A percentile compares a stretch with the other conserved stretches of the same genome.
These are phyloP conservation scores for Pinus albicaulis DNA, from an alignment of 75 land plant species.

Conservation along the genomic window DNA sequence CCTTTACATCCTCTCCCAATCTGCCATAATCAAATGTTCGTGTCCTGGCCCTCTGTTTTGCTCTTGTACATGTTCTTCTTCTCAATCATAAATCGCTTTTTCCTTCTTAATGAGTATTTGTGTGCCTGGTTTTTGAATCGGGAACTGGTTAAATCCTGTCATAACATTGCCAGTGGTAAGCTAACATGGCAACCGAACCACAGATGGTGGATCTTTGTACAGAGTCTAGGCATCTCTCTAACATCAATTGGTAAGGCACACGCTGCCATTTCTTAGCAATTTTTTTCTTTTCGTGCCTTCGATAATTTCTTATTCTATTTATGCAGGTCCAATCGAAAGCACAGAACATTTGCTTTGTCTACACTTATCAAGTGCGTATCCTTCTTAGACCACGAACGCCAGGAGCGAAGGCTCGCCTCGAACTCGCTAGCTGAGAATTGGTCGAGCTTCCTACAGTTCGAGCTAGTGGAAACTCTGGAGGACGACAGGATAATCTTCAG, in stretches of 20 bases:
- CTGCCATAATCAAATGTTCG: too few relatives aligned
- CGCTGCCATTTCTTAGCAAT: neutral
- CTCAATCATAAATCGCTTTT: too few relatives aligned
- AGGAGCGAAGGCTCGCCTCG: constrained; percentile 23
- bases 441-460: constrained; percentile 60
- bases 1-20: too few relatives aligned
- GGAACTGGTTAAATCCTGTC: too few relatives aligned
- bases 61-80: too few relatives aligned
- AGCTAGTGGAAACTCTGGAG: constrained; percentile 38
- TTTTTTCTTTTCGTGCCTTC: neutral
- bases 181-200: constrained; percentile 9
- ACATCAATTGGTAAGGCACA: constrained; percentile 20
- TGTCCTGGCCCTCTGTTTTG: too few relatives aligned
- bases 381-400: constrained; percentile 57
- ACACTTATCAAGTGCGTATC: constrained; percentile 63
- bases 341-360: constrained; percentile 52
- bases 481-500: constrained; percentile 47
- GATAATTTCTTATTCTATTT: neutral
- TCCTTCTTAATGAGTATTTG: too few relatives aligned
- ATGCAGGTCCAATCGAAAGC: constrained; percentile 34
- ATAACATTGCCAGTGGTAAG: too few relatives aligned
- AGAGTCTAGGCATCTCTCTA: constrained; percentile 25
- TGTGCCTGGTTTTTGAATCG: too few relatives aligned
- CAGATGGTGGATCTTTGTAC: constrained; percentile 20
- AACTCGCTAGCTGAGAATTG: constrained; percentile 54